Evolutionary conservation across 1,284 basidiomycete species (phyloP).

Genomic region (Schizophyllum commune): DNA sequence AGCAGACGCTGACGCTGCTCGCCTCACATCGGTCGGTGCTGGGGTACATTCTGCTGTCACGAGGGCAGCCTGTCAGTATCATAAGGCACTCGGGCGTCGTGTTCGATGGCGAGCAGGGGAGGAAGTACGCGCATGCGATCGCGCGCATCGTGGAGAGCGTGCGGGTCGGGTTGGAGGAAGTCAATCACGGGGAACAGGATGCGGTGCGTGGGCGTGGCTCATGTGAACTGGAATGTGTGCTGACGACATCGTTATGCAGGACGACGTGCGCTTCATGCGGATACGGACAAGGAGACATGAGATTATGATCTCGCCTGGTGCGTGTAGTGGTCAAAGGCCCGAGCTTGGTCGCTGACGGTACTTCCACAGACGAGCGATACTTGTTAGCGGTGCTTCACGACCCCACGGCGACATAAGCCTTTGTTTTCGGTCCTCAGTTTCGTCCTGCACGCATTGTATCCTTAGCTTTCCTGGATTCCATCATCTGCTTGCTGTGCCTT

Average conservation of each 20-base stretch:
- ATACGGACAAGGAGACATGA: conserved; percentile 90
- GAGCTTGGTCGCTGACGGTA: neutral
- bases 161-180: conserved; percentile 63
- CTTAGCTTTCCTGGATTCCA: neutral
- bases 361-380: conserved; percentile 62
- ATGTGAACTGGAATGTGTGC: neutral
- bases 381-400: conserved; percentile 83
- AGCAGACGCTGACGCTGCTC: conserved; percentile 69
- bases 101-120: conserved; percentile 83
- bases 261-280: conserved; percentile 82
- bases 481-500: neutral
- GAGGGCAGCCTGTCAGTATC: conserved; percentile 59
- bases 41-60: conserved; percentile 79
- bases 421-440: neutral
- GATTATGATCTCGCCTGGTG: conserved; percentile 90
- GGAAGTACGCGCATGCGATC: conserved; percentile 73
- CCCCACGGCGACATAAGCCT: conserved; percentile 36
- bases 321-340: conserved; percentile 17
- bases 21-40: conserved; percentile 80
- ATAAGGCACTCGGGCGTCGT: conserved; percentile 79
- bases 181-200: conserved; percentile 33
- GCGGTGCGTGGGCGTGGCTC: conserved; percentile 10
- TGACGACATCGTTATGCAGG: conserved; percentile 36
- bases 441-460: neutral
- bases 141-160: conserved; percentile 74